Evolutionary conservation across 805 yeast genomes (phyloP), one percentile per base, ranked within the genome.

Genomic region (Pichia gijzeniarum): DNA sequence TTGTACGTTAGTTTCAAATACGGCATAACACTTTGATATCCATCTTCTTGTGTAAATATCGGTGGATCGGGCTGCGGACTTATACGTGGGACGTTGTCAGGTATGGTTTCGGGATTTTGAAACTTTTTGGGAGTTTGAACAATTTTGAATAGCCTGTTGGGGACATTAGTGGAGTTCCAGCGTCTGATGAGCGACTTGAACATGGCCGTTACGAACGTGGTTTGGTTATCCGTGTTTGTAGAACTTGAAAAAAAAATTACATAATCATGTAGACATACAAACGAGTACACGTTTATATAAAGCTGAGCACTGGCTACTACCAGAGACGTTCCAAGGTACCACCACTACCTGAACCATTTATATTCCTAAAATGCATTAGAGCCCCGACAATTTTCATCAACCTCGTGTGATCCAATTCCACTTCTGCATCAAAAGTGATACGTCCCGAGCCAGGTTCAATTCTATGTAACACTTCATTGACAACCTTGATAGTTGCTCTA

Each of bases 361-460:
- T 49, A 27, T 58, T 61, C 21, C 37, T 57, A 35, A 54, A 63
- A 7, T 57, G 52, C 35, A 65, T 43, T 5, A 56, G 37, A 18
- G 61, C 60, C 20, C 52, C 48, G 4, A 52, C 53, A 10, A 65
- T 54, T 40, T 61, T 60, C 31, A 65, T 55, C 7, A 61, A 58
- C 47, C 62, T 60, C 7, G 65, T 62, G 43, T 65, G 70, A 49
- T 66, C 69, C 27, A 65, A 63, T 40, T 64, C 67, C 12, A 66
- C 57, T 8, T 62, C 58, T 3, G 66, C 70, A 10, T 41, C 48
- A 41, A 65, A 66, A 13, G 59, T 48, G 22, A 65, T 58, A n/a
- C 53, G 53, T 12, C 66, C 68, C 17, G 58, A 45, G 2, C 53
- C 60, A 7, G 57, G 50, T 25, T 61, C 64, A 19, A 52, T 52